Percentiles rank a stretch among this genome's conserved stretches.
Evolutionary conservation across 257 asterid genomes (phyloP).

Genomic region (Penstemon newberryi): DNA sequence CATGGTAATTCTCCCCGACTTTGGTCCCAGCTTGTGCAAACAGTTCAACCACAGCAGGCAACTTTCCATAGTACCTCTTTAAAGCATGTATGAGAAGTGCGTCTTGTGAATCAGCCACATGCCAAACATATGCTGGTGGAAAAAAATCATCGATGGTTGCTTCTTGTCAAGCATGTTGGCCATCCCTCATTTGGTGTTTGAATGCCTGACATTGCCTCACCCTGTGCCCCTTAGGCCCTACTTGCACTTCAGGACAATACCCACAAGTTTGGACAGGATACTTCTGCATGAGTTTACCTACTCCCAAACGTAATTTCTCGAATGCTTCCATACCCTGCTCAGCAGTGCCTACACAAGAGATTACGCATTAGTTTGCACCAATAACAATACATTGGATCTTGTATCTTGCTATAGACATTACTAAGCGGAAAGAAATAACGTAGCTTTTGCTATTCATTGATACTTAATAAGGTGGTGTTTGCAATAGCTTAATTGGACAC

Average conservation of each 20-base stretch:
- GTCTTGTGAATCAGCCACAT: constrained; percentile 30
- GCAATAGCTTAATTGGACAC: no score
- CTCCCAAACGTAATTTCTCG: constrained; percentile 49
- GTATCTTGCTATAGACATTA: no score
- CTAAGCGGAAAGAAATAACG: no score
- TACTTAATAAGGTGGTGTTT: no score
- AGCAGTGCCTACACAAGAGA: constrained; percentile 44
- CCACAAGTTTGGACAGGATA: constrained; percentile 65
- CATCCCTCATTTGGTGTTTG: constrained; percentile 86
- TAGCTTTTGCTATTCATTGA: background rate
- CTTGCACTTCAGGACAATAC: constrained; percentile 72
- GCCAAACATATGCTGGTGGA: constrained; percentile 68
- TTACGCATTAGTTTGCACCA: background rate
- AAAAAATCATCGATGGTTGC: constrained; percentile 59
- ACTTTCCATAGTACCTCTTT: constrained; percentile 63
- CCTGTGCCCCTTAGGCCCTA: constrained; percentile 80
- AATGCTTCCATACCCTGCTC: constrained; percentile 55
- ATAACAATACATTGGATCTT: background rate
- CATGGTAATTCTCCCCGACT: constrained; percentile 38
- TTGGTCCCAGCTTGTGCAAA: constrained; percentile 64
- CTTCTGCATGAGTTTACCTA: constrained; percentile 45
- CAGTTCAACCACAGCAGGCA: constrained; percentile 66
- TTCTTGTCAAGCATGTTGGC: constrained; percentile 83
- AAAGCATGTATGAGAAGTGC: constrained; percentile 43
- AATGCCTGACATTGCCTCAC: constrained; percentile 73